Evolutionary conservation across 352 stramenopile genomes (phyloP).

Genomic region (Globisporangium spiculum): DNA sequence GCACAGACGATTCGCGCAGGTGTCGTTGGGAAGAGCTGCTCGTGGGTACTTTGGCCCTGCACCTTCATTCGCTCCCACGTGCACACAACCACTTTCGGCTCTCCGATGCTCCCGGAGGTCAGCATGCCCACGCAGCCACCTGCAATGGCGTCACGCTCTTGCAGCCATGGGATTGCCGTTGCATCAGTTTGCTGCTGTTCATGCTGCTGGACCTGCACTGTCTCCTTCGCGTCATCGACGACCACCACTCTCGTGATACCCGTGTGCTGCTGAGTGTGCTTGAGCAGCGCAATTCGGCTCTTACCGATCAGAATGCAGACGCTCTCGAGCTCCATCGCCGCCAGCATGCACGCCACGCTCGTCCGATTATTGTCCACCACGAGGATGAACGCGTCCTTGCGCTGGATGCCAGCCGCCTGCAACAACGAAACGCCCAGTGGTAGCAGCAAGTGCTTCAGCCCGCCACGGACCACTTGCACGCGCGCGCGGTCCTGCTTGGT

Average conservation of each 20-base stretch:
- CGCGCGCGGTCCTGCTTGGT: slow-evolving; percentile 17
- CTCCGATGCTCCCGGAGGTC: slow-evolving; percentile 77
- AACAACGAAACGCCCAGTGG: slow-evolving; percentile 51
- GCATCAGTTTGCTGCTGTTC: not conserved
- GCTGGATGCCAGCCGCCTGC: slow-evolving; percentile 26
- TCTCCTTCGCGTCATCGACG: slow-evolving; percentile 32
- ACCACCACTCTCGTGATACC: slow-evolving; percentile 56
- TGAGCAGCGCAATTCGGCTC: slow-evolving; percentile 46
- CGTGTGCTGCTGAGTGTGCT: slow-evolving; percentile 51
- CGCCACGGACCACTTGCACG: slow-evolving; percentile 41
- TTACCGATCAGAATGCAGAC: slow-evolving; percentile 51
- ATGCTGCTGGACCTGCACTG: slow-evolving; percentile 22
- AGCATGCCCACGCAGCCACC: slow-evolving; percentile 70
- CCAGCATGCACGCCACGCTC: slow-evolving; percentile 71
- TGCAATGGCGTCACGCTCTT: slow-evolving; percentile 25
- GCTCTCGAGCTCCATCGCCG: slow-evolving; percentile 58
- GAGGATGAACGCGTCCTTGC: slow-evolving; percentile 55
- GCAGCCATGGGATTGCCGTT: slow-evolving; percentile 29
- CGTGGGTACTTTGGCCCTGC: slow-evolving; percentile 76
- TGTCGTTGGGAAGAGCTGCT: slow-evolving; percentile 63
- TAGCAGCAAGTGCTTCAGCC: slow-evolving; percentile 39
- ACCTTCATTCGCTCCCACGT: slow-evolving; percentile 73
- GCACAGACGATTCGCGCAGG: slow-evolving; percentile 66
- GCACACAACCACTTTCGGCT: slow-evolving; percentile 75
- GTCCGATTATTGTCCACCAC: slow-evolving; percentile 72